Conservation (phyloP, 805 yeast species). For the Priceomyces castillae region DNA sequence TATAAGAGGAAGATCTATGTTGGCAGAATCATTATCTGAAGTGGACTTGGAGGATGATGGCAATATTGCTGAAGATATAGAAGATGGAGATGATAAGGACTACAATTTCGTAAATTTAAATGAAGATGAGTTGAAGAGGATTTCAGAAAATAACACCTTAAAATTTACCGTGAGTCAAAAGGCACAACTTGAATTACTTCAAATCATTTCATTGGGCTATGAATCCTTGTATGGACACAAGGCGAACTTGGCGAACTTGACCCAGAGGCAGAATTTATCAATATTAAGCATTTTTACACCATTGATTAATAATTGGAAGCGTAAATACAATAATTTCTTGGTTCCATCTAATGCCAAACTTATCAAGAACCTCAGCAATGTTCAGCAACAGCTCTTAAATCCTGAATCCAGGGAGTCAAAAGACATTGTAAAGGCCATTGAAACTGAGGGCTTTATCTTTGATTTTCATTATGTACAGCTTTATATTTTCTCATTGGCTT, state of each 20-base stretch:
- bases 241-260: conserved; percentile 49
- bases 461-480: conserved; percentile 84
- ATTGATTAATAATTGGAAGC: conserved; percentile 74
- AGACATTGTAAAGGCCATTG: conserved; percentile 46
- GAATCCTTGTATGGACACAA: conserved; percentile 75
- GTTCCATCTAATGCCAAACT: conserved; percentile 45
- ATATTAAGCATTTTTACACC: conserved; percentile 73
- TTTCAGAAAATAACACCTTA: conserved; percentile 30
- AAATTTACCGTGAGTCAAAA: conserved; percentile 61
- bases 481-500: conserved; percentile 80
- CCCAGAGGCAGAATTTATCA: conserved; percentile 65
- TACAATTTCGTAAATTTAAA: conserved; percentile 27
- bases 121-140: conserved; percentile 30
- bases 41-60: conserved; percentile 46
- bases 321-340: conserved; percentile 56
- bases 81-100: conserved; percentile 24
- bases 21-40: conserved; percentile 69
- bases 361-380: conserved; percentile 25
- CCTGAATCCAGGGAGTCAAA: conserved; percentile 34
- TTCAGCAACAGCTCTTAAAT: conserved; percentile 20
- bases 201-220: conserved; percentile 77
- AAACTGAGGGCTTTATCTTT: conserved; percentile 68
- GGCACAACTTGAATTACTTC: conserved; percentile 77
- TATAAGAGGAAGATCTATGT: conserved; percentile 73
- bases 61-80: conserved; percentile 18